A percentile compares a stretch with the other conserved stretches of the same genome.
Evolutionary conservation across 768 basidiomycete genomes (phyloP).

Genomic region (Pholiota conissans): DNA sequence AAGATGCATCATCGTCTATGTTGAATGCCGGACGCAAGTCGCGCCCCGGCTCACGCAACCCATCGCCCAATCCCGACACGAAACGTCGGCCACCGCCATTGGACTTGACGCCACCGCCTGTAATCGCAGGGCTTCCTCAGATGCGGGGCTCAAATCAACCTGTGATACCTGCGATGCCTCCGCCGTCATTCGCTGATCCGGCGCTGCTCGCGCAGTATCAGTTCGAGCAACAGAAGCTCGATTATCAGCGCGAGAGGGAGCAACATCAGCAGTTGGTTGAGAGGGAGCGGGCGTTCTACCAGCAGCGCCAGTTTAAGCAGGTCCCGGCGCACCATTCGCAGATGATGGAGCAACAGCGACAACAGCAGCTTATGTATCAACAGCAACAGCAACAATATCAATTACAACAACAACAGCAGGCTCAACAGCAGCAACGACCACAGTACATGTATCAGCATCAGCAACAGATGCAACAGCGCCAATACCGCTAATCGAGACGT

Average conservation of each 20-base stretch:
- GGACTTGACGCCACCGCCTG: constrained; percentile 9
- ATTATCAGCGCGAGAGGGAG: constrained; percentile 12
- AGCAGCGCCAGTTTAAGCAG: constrained; percentile 9
- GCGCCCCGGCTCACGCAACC: constrained; percentile 8
- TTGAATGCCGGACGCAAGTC: not conserved
- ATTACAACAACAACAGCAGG: constrained; percentile 3
- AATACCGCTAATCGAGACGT: not conserved
- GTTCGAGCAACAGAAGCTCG: constrained; percentile 17
- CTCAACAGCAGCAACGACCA: not conserved
- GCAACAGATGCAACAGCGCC: not conserved
- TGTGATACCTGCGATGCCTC: not conserved
- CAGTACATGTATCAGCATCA: not conserved
- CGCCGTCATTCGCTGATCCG: constrained; percentile 2
- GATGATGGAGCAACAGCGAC: not conserved
- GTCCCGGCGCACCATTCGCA: constrained; percentile 2
- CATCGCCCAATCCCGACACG: constrained; percentile 10
- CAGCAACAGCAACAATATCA: constrained; percentile 5
- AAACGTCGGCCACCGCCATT: constrained; percentile 16
- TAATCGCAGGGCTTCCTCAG: not conserved
- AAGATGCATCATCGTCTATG: not conserved
- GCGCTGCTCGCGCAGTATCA: constrained; percentile 17
- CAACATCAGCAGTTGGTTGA: not conserved
- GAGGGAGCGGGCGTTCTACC: constrained; percentile 5
- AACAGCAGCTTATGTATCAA: not conserved
- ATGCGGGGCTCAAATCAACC: not conserved